Conservation (phyloP, 257 asterid genomes). For the Ligustrum vulgare region DNA sequence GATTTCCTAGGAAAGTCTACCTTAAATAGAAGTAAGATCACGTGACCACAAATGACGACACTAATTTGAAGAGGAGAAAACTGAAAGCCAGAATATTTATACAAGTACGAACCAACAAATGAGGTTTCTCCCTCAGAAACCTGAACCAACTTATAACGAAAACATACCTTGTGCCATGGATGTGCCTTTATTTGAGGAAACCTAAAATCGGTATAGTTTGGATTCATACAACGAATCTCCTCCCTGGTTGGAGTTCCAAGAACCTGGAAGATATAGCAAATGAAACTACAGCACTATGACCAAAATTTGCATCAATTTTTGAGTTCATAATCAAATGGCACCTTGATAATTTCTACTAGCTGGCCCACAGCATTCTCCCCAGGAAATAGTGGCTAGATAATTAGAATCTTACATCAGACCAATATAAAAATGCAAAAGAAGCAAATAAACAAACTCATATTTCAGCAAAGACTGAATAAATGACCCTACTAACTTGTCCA, state of each 20-base stretch:
- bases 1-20: background rate
- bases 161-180: constrained; percentile 93
- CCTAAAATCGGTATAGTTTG: constrained; percentile 83
- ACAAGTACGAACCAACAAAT: background rate
- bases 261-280: constrained; percentile 50
- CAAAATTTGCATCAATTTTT: constrained; percentile 13
- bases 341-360: constrained; percentile 95
- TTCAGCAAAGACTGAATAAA: background rate
- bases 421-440: constrained; percentile 7
- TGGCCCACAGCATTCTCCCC: constrained; percentile 99
- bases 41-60: background rate
- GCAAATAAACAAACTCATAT: background rate
- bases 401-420: constrained; percentile 25
- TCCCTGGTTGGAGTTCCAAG: constrained; percentile 97
- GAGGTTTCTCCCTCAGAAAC: constrained; percentile 7
- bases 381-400: constrained; percentile 81
- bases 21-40: background rate
- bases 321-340: constrained; percentile 24
- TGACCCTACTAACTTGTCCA: constrained; percentile 65
- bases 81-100: background rate
- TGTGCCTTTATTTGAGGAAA: constrained; percentile 94
- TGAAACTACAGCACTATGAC: constrained; percentile 16
- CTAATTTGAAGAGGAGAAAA: background rate
- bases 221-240: constrained; percentile 97
- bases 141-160: constrained; percentile 5